A percentile compares a stretch with the other conserved stretches of the same genome.
phyloP scores from a whole-genome alignment of 148 eudicot species.

The Silene conica region DNA sequence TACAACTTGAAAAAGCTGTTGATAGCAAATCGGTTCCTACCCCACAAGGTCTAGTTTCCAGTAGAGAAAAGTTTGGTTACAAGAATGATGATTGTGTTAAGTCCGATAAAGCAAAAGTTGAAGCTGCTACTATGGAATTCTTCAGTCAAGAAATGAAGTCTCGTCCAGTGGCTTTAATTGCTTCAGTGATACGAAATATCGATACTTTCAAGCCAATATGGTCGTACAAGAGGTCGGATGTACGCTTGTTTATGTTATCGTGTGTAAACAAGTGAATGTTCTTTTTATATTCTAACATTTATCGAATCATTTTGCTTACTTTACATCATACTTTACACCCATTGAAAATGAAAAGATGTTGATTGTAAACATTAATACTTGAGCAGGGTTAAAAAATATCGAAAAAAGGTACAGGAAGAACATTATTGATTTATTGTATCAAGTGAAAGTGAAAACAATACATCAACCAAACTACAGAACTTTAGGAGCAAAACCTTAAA shows the following conservation, averaged over 20 bases:
- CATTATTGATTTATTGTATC: no score
- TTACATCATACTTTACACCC: not conserved
- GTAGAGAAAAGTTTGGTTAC: not conserved
- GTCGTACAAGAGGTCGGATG: slow-evolving; percentile 43
- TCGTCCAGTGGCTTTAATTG: slow-evolving; percentile 66
- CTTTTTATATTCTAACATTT: not conserved
- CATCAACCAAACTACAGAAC: no score
- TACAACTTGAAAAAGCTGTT: slow-evolving; percentile 29
- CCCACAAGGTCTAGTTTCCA: not conserved
- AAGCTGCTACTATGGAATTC: slow-evolving; percentile 16
- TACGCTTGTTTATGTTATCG: slow-evolving; percentile 50
- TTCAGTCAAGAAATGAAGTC: slow-evolving; percentile 19
- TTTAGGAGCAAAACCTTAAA: no score
- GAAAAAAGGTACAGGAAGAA: no score
- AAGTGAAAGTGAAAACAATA: no score
- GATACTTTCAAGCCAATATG: slow-evolving; percentile 61
- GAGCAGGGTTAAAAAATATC: no score
- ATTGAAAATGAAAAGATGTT: not conserved
- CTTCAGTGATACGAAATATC: slow-evolving; percentile 71
- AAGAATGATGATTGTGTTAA: not conserved
- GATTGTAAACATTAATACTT: not conserved
- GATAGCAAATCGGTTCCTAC: not conserved
- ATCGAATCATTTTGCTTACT: no score
- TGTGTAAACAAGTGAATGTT: slow-evolving; percentile 18
- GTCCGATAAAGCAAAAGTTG: slow-evolving; percentile 9